Percentiles rank a stretch among this genome's conserved stretches.
These are phyloP conservation scores for Pichia inconspicua DNA, from an alignment of 1,139 yeast species.

Conservation along the genomic window DNA sequence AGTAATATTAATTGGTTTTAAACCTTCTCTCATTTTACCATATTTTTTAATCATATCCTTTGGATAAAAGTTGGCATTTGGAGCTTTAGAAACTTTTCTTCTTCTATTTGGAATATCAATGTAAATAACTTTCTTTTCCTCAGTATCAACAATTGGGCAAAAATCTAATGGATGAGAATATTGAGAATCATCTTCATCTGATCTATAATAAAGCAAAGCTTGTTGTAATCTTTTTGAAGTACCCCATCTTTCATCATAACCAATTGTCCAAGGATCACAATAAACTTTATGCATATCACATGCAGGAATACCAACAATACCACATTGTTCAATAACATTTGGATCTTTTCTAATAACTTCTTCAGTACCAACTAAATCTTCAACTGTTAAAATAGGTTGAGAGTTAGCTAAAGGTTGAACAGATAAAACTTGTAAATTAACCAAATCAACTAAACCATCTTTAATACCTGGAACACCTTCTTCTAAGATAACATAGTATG, in stretches of 20 bases:
- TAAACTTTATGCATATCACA: conserved; percentile 61
- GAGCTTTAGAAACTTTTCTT: conserved; percentile 60
- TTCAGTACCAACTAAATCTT: conserved; percentile 58
- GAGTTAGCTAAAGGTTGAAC: conserved; percentile 48
- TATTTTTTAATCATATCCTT: conserved; percentile 51
- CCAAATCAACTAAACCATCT: conserved; percentile 62
- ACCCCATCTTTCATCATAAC: conserved; percentile 81
- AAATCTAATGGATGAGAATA: conserved; percentile 80
- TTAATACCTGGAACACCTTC: conserved; percentile 52
- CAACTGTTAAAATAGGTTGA: conserved; percentile 69
- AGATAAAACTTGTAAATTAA: conserved; percentile 38
- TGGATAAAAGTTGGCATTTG: conserved; percentile 65
- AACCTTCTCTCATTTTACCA: conserved; percentile 56
- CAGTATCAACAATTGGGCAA: conserved; percentile 76
- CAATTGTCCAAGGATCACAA: conserved; percentile 84
- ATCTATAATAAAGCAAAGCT: conserved; percentile 71
- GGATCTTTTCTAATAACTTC: conserved; percentile 60
- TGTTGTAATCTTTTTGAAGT: conserved; percentile 69
- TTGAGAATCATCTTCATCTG: conserved; percentile 73
- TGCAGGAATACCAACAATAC: conserved; percentile 56
- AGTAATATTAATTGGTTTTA: conserved; percentile 56
- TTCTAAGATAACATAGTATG: conserved; percentile 57
- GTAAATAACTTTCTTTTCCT: conserved; percentile 55
- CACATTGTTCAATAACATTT: conserved; percentile 65
- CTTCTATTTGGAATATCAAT: conserved; percentile 72